Percentiles rank a stretch among this genome's conserved stretches.
These are phyloP conservation scores for Blastobotrys niveus DNA, from an alignment of 1,139 yeast genomes.

Conservation along the genomic window DNA sequence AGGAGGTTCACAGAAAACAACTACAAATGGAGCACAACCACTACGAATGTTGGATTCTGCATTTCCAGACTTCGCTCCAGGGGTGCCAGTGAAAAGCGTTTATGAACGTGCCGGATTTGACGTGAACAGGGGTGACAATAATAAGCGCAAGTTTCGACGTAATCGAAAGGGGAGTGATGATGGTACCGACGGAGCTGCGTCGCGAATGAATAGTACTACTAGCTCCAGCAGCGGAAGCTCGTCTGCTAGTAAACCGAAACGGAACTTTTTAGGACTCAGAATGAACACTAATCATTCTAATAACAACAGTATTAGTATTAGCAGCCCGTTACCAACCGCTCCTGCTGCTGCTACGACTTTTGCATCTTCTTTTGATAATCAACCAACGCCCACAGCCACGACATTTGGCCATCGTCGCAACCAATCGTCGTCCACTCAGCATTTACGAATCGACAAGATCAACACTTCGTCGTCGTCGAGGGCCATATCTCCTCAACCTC, in stretches of 20 bases:
- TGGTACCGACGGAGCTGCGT: not conserved
- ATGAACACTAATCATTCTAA: not conserved
- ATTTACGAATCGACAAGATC: no score
- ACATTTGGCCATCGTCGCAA: no score
- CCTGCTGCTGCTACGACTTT: slow-evolving; percentile 2
- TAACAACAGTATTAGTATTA: not conserved
- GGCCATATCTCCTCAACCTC: no score
- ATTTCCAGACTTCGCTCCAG: slow-evolving; percentile 36
- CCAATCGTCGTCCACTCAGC: no score
- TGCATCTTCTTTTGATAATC: slow-evolving; percentile 1
- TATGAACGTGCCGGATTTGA: slow-evolving; percentile 41
- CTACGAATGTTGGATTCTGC: slow-evolving; percentile 33
- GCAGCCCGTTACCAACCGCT: not conserved
- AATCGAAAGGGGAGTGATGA: not conserved
- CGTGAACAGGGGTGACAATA: slow-evolving; percentile 25
- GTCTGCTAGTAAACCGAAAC: not conserved
- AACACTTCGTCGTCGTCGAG: no score
- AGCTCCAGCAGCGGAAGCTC: slow-evolving; percentile 4
- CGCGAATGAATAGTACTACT: slow-evolving; percentile 2
- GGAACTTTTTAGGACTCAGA: slow-evolving; percentile 7
- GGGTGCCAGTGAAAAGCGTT: slow-evolving; percentile 32
- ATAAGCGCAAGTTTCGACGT: not conserved
- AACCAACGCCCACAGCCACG: not conserved
- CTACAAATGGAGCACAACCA: not conserved
- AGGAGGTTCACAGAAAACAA: not conserved